Percentiles rank a stretch among this genome's conserved stretches.
Conservation (phyloP, 177 flowering plant genomes). For the Vitis hybrid region DNA sequence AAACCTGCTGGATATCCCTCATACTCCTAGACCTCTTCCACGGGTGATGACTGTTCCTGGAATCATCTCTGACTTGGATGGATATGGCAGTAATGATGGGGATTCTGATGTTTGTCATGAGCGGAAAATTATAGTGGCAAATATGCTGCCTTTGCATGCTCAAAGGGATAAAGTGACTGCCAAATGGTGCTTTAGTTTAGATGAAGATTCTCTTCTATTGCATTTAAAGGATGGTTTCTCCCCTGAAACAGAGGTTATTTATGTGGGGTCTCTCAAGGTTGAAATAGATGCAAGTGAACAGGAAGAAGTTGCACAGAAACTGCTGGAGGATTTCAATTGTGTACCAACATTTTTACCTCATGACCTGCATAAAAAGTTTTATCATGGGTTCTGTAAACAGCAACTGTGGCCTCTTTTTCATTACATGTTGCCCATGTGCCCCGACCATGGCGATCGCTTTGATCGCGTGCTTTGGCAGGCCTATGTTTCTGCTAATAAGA, state of each 20-base stretch:
- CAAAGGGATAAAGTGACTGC: slow-evolving; percentile 41
- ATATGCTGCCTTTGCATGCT: slow-evolving; percentile 67
- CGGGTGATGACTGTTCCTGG: slow-evolving; percentile 68
- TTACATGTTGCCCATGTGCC: slow-evolving; percentile 78
- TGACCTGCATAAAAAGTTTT: slow-evolving; percentile 63
- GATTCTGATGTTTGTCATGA: slow-evolving; percentile 41
- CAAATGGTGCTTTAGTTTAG: slow-evolving; percentile 65
- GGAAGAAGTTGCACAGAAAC: slow-evolving; percentile 63
- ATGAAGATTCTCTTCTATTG: slow-evolving; percentile 63
- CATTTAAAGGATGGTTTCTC: slow-evolving; percentile 76
- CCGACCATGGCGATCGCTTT: slow-evolving; percentile 75
- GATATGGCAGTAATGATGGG: slow-evolving; percentile 31
- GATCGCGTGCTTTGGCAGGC: slow-evolving; percentile 80
- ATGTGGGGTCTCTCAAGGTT: slow-evolving; percentile 74
- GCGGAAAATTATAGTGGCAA: slow-evolving; percentile 69
- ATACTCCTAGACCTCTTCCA: slow-evolving; percentile 52
- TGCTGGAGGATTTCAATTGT: slow-evolving; percentile 65
- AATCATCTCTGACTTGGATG: slow-evolving; percentile 61
- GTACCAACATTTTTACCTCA: slow-evolving; percentile 72
- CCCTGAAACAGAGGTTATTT: slow-evolving; percentile 64
- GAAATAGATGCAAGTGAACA: slow-evolving; percentile 68
- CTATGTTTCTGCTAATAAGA: slow-evolving; percentile 76
- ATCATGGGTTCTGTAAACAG: slow-evolving; percentile 78
- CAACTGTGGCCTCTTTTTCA: slow-evolving; percentile 87
- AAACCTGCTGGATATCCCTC: slow-evolving; percentile 45